Evolutionary conservation across 805 yeast species (phyloP), one percentile per base, ranked within the genome.

Genomic region (Metschnikowia aberdeeniae): DNA sequence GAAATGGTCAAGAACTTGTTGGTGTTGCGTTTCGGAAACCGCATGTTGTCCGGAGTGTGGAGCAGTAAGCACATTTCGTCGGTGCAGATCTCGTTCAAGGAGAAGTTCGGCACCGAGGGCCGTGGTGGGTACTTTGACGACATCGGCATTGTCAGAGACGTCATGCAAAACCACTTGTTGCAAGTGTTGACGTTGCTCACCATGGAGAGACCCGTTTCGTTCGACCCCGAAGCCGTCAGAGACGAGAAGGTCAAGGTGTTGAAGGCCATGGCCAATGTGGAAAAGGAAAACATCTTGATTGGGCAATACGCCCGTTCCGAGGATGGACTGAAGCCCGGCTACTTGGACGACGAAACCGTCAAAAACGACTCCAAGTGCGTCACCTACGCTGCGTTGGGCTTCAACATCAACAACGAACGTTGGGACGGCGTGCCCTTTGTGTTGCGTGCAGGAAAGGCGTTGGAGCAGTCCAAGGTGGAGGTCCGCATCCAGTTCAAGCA

Each of bases 361-460:
- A 76, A 82, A 53, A 72, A 78, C 42, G 82, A 77, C 52, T 88
- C 97, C 44, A 87, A 86, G 65, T 86, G 95, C 62, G 89, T 89
- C 45, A 93, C 99, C 4, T 93, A 78, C 66, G 97, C 97, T 10
- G 97, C 97, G 3, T 62, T 93, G 47, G 78, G 83, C 19, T 62
- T 92, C 50, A 72, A 82, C 53, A 86, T 93, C 65, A 75, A 82
- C 59, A 93, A 90, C 67, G 98, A 93, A 69, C 82, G 97, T 63
- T 93, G 99, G 99, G 93, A 86, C 52, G 98, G 98, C 60, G 98
- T 93, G 36, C 99, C 99, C 44, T 81, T 93, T 61, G 84, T 93
- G 43, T 75, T 93, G 75, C 81, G 96, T 71, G 99, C 98, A 12
- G 99, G 99, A 61, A 93, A 93, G 72, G 97, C 98, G n/a, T 73